Base-by-base conservation (phyloP, 305 asterid species). In the Coffea humblotiana region DNA sequence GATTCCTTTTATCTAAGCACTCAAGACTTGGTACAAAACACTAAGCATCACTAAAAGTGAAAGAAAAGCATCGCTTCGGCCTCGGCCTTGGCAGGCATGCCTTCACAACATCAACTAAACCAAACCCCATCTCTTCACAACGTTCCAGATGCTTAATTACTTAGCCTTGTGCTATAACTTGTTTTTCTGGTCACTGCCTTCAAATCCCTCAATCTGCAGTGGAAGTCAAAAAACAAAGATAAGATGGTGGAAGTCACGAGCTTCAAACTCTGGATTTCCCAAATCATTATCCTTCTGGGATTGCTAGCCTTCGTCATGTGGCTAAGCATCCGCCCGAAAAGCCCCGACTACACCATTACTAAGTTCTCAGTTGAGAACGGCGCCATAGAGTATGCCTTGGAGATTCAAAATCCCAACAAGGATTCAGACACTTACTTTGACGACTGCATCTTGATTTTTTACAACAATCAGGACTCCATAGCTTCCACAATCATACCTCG, bases 311-410 rank as follows among this genome's bases (percentile, higher is more conserved):
- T 81, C 68, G 76, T 81, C 60, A 76, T 81, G 37, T 76, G 81
- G 78, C 16, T 76, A 81, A 63, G 80, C 14, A 81, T 81, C 19
- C 80, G 81, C 6, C 84, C 84, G 0, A 71, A 81, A 61, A 40
- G 37, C 80, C 80, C 84, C 15, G 45, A 13, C 0, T 81, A 81
- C 72, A 76, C 78, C 48, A 29, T 76, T 52, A 81, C 80, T 32
- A 18, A 47, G 6, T 76, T 81, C 77, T 56, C 77, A 45, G 48
- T 81, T 15, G 73, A 81, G 21, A 76, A 45, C 0, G 72, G 80
- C 25, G 32, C 37, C 15, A 76, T 81, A 12, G 7, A 49, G 18
- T 70, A 29, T 1, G 76, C 48, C 6, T 1, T 81, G 9, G 84
- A 81, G n/a, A 12, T 76, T 6, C 8, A 56, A 32, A 81, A 81